These are phyloP conservation scores for Prillingera fragicola DNA, from an alignment of 1,284 basidiomycete genomes.

Conservation along the genomic window DNA sequence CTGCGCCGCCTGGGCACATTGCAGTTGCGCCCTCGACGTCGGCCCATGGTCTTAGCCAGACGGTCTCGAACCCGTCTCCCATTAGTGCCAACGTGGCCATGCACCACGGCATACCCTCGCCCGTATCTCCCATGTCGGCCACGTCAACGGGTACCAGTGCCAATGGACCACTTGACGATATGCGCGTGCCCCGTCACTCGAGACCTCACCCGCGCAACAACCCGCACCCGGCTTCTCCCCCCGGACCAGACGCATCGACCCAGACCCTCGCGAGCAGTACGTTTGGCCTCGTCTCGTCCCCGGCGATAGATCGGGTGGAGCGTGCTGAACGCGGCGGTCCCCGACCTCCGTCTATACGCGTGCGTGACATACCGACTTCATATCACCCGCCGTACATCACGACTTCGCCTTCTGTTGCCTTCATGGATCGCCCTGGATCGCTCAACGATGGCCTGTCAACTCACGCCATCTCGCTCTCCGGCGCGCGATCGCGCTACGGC, in stretches of 20 bases:
- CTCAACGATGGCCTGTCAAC: conserved; percentile 9
- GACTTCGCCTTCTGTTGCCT: conserved; percentile 10
- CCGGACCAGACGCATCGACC: conserved; percentile 83
- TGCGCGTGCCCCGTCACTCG: conserved; percentile 71
- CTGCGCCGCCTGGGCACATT: conserved; percentile 69
- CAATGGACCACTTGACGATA: conserved; percentile 1
- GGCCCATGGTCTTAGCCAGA: too few relatives aligned
- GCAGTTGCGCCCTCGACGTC: conserved; percentile 48
- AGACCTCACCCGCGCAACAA: conserved; percentile 90
- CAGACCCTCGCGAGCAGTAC: conserved; percentile 89
- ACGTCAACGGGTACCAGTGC: background rate
- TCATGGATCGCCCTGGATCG: conserved; percentile 8
- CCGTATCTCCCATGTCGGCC: conserved; percentile 4
- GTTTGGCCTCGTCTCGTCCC: conserved; percentile 61
- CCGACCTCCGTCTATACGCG: conserved; percentile 6
- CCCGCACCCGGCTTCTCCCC: conserved; percentile 81
- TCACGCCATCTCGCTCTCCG: conserved; percentile 12
- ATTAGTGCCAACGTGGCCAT: too few relatives aligned
- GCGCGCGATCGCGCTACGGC: conserved; percentile 2
- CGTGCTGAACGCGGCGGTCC: conserved; percentile 6
- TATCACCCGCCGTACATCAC: background rate
- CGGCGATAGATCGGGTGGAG: too few relatives aligned
- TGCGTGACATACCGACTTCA: conserved; percentile 6
- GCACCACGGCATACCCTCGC: too few relatives aligned
- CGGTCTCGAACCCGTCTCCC: too few relatives aligned